These are phyloP conservation scores for Nymphaea colorata DNA, from an alignment of 164 flowering plant species.

Conservation along the genomic window DNA sequence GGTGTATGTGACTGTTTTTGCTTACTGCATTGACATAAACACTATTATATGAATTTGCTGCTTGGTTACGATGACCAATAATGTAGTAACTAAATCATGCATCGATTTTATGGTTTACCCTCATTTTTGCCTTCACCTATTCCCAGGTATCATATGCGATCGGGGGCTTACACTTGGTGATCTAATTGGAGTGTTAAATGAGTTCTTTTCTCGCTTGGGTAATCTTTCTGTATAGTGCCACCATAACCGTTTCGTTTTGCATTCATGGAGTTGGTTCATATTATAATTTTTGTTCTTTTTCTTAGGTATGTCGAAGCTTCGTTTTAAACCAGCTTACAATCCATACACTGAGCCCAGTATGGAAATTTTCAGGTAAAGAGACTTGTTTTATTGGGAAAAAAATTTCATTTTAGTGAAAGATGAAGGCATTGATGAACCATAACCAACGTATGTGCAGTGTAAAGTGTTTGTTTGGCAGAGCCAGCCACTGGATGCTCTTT, in stretches of 20 bases:
- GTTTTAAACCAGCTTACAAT: constrained; percentile 94
- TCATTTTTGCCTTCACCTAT: neutral
- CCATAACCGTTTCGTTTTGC: no score
- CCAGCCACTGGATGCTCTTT: no score
- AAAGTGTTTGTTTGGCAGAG: no score
- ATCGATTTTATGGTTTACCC: no score
- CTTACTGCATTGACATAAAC: neutral
- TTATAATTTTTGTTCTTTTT: neutral
- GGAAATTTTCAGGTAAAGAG: constrained; percentile 84
- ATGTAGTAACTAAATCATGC: no score
- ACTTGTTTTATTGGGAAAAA: neutral
- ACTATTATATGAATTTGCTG: neutral
- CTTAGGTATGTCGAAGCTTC: constrained; percentile 74
- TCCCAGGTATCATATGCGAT: constrained; percentile 75
- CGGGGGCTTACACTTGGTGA: constrained; percentile 86
- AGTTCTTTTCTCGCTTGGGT: constrained; percentile 89
- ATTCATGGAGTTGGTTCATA: neutral
- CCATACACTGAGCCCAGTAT: constrained; percentile 98
- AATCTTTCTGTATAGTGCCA: neutral
- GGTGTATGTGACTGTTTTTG: neutral
- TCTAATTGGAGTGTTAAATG: constrained; percentile 73
- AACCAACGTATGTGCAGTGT: no score
- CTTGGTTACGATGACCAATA: neutral
- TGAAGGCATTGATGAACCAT: no score
- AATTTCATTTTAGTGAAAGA: neutral